Evolutionary conservation across 106 monocot species (phyloP), one percentile per base, ranked within the genome.

Genomic region (Chionographis japonica): DNA sequence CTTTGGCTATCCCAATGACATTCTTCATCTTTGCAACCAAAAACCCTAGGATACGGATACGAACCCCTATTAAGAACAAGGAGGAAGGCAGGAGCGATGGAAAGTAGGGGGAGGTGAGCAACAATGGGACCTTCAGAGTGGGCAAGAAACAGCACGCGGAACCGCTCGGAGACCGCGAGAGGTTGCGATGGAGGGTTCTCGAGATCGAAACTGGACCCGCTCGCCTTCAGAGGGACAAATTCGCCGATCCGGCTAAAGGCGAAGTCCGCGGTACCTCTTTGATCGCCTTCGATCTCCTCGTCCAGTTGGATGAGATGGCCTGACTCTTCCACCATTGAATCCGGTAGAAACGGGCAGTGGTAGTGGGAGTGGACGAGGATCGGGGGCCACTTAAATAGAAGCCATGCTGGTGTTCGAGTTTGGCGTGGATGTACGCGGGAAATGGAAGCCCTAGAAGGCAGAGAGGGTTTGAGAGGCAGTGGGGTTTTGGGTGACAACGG

Each of bases 231-330:
- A 20, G 84, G 89, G 54, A 92, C 78, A 50, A 92, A 65, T 4
- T 86, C 82, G 37, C 97, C 97, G 68, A 92, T 74, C 52, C 80
- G 84, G 62, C 58, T 67, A 79, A 97, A 97, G 52, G 85, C 77
- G 70, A 83, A 82, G 72, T 97, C 97, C 13, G 53, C 37, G 60
- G 84, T 82, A 58, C 77, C 75, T 14, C 67, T 78, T 16, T 56
- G 52, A n/a, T 87, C 86, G 61, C 86, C 88, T 60, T 97, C 92
- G 54, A 89, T 60, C 68, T 89, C 89, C 55, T 92, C 80, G 1
- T 67, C 68, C 14, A 76, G 62, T 4, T 3, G 27, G 63, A 87
- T 15, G 54, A 59, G 36, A 18, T 18, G 64, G 65, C 5, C 6
- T 12, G 41, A 4, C 36, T 56, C 57, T 42, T 56, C 42, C 42